Evolutionary conservation across 805 yeast genomes (phyloP).

Genomic region (Starmerella powellii): DNA sequence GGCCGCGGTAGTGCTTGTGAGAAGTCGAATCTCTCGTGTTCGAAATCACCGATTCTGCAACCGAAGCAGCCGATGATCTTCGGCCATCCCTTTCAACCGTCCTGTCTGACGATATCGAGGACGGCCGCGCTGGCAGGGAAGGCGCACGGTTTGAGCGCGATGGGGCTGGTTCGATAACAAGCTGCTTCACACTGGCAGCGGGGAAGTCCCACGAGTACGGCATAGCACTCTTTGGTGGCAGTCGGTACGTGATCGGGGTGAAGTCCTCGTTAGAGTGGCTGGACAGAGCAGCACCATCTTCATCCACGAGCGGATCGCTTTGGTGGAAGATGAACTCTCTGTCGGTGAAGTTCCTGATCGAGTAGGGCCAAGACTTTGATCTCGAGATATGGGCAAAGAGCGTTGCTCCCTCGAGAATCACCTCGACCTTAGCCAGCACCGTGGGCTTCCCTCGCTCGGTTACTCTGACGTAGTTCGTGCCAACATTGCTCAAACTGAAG

Average conservation of each 20-base stretch:
- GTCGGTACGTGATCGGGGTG: slow-evolving; percentile 64
- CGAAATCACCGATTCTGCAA: neutral
- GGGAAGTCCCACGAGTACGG: slow-evolving; percentile 98
- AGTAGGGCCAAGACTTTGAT: slow-evolving; percentile 85
- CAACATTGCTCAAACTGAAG: slow-evolving; percentile 70
- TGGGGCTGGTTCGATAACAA: slow-evolving; percentile 51
- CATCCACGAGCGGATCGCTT: slow-evolving; percentile 57
- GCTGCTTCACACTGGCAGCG: slow-evolving; percentile 71
- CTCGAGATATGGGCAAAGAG: slow-evolving; percentile 62
- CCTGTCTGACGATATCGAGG: neutral
- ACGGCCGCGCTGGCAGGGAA: slow-evolving; percentile 1
- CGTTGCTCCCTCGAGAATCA: slow-evolving; percentile 68
- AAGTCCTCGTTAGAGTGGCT: slow-evolving; percentile 37
- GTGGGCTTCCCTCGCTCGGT: slow-evolving; percentile 47
- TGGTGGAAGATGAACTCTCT: slow-evolving; percentile 80
- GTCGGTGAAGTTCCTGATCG: slow-evolving; percentile 80
- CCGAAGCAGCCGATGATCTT: neutral
- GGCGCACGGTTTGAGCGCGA: slow-evolving; percentile 22
- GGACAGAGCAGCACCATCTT: slow-evolving; percentile 43
- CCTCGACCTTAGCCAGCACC: slow-evolving; percentile 55
- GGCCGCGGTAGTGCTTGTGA: neutral
- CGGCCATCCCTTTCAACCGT: neutral
- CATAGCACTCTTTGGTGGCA: slow-evolving; percentile 89
- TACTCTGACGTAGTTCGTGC: slow-evolving; percentile 64
- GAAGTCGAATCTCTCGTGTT: neutral